Conservation (phyloP, 2,329 filamentous ascomycete species). For the Penicillium sp. region DNA sequence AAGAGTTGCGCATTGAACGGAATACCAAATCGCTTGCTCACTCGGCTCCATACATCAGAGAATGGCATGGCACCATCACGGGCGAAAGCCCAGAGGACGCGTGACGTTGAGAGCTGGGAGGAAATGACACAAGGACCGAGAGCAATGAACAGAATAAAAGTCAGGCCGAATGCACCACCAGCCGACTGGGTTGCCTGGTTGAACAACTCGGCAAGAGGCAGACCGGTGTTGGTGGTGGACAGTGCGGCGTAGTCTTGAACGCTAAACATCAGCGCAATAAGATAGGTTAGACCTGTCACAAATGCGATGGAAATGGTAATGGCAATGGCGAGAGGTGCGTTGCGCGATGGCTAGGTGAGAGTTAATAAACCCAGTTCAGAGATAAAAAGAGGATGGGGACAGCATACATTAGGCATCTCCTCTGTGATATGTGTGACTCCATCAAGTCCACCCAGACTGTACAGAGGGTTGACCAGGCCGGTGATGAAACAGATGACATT, state of each 20-base stretch:
- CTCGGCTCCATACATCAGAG: slow-evolving; percentile 31
- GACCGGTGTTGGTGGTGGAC: slow-evolving; percentile 36
- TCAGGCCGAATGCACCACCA: slow-evolving; percentile 49
- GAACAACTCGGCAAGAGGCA: slow-evolving; percentile 66
- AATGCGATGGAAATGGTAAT: slow-evolving; percentile 50
- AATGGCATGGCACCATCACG: slow-evolving; percentile 47
- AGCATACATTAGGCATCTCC: slow-evolving; percentile 49
- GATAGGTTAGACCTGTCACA: slow-evolving; percentile 47
- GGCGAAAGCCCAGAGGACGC: slow-evolving; percentile 58
- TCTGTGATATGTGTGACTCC: slow-evolving; percentile 50
- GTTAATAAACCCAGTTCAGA: background rate
- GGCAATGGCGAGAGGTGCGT: slow-evolving; percentile 31
- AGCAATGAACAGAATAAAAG: slow-evolving; percentile 39
- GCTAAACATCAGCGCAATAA: slow-evolving; percentile 51
- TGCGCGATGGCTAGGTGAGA: slow-evolving; percentile 24
- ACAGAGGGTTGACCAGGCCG: slow-evolving; percentile 48
- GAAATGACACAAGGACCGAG: slow-evolving; percentile 31
- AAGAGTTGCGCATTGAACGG: slow-evolving; percentile 56
- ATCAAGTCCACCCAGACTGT: slow-evolving; percentile 47
- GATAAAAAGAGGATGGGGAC: too few species aligned
- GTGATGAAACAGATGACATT: slow-evolving; percentile 50
- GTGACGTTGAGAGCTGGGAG: slow-evolving; percentile 41
- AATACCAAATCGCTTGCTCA: slow-evolving; percentile 40
- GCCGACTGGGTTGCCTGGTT: slow-evolving; percentile 51
- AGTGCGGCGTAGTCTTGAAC: slow-evolving; percentile 47